Evolutionary conservation across 23 red algal species (phyloP).

Genomic region (Gracilaria caudata): DNA sequence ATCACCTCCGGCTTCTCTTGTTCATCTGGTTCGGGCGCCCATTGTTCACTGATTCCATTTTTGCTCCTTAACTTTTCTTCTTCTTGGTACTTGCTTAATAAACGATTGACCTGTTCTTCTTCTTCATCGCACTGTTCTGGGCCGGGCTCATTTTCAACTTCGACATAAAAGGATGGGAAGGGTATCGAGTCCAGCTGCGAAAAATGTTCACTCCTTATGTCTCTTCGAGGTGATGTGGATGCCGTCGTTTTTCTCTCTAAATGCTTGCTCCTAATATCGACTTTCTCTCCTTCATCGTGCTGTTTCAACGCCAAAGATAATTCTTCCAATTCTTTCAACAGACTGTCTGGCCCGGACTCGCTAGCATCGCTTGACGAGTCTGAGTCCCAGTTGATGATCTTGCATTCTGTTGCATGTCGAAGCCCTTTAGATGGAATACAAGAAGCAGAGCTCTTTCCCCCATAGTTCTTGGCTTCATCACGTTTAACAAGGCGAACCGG

Average conservation of each 20-base stretch:
- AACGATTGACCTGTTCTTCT: constrained; percentile 30
- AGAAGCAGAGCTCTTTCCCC: neutral
- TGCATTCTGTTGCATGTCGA: neutral
- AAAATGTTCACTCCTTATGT: neutral
- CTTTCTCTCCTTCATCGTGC: neutral
- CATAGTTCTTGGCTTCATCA: neutral
- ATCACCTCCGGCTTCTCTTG: constrained; percentile 26
- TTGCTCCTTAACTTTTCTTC: constrained; percentile 42
- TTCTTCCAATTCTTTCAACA: constrained; percentile 5
- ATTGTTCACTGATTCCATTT: constrained; percentile 27
- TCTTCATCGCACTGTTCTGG: neutral
- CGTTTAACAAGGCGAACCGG: constrained; percentile 31
- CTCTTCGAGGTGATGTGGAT: no score
- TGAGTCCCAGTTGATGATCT: constrained; percentile 14
- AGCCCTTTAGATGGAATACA: neutral
- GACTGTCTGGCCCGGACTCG: neutral
- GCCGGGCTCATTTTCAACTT: constrained; percentile 49
- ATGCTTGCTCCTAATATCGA: neutral
- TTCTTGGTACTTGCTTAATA: constrained; percentile 58
- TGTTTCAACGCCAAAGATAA: neutral
- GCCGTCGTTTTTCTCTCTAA: neutral
- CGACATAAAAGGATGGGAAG: constrained; percentile 22
- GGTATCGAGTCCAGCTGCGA: neutral
- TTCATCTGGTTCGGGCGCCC: constrained; percentile 49
- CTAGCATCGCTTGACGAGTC: constrained; percentile 8